A percentile compares a stretch with the other conserved stretches of the same genome.
Evolutionary conservation across 257 asterid species (phyloP).

Genomic region (Striga asiatica): DNA sequence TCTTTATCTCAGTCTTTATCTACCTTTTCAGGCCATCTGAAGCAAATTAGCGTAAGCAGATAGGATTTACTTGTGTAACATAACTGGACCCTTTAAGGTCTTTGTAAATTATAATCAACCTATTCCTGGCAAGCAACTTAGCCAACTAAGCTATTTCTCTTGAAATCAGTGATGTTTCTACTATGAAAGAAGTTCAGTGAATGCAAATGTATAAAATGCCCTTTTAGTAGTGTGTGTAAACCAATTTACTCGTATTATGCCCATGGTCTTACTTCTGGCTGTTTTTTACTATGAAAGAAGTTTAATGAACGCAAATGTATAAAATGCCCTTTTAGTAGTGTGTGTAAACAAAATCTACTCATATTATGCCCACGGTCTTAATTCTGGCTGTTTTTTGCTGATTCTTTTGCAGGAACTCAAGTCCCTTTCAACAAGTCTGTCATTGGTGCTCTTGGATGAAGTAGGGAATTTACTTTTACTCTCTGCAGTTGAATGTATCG

Average conservation of each 20-base stretch:
- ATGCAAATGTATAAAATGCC: background rate
- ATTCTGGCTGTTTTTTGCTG: slow-evolving; percentile 9
- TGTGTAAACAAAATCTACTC: background rate
- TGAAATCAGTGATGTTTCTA: too few species aligned
- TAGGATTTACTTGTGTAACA: slow-evolving; percentile 8
- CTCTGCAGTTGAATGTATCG: slow-evolving; percentile 4
- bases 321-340: background rate
- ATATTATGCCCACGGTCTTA: background rate
- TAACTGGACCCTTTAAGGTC: too few species aligned
- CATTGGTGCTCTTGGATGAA: slow-evolving; percentile 88
- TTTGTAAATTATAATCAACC: too few species aligned
- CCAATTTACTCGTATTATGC: background rate
- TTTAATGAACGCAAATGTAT: background rate
- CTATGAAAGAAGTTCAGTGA: background rate
- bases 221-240: background rate
- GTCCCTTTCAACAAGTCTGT: slow-evolving; percentile 57
- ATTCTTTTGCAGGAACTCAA: slow-evolving; percentile 65
- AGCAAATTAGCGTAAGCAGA: slow-evolving; percentile 84
- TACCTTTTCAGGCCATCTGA: slow-evolving; percentile 96
- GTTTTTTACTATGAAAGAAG: background rate
- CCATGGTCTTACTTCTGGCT: background rate
- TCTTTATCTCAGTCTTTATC: slow-evolving; percentile 92
- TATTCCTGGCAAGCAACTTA: too few species aligned
- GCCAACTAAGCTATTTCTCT: too few species aligned
- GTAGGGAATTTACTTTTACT: slow-evolving; percentile 31